phyloP scores from a whole-genome alignment of 306 rosid species.

The Quercus engelmannii region DNA sequence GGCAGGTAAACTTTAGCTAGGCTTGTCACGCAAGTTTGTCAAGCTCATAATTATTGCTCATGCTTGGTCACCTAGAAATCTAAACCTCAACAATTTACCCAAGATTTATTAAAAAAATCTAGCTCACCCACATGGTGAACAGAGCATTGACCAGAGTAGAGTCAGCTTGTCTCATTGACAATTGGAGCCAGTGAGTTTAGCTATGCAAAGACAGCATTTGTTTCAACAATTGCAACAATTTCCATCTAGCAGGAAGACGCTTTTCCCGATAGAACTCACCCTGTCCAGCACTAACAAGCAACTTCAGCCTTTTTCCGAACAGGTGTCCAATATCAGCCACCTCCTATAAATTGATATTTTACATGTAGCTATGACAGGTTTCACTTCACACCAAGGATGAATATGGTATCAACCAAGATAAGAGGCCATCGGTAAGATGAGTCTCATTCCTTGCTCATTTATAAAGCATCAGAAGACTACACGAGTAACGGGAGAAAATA shows the following conservation, averaged over 20 bases:
- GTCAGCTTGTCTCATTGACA: neutral
- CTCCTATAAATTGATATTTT: neutral
- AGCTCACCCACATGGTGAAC: neutral
- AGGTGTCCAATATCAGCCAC: neutral
- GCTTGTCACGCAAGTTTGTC: neutral
- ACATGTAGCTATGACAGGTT: neutral
- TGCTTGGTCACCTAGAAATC: neutral
- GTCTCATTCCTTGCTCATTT: neutral
- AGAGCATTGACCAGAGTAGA: neutral
- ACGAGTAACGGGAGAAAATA: neutral
- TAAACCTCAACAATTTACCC: neutral
- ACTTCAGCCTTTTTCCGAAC: neutral
- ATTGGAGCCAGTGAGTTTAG: neutral
- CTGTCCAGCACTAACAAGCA: neutral
- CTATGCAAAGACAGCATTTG: neutral
- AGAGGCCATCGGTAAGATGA: neutral
- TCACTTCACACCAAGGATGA: neutral
- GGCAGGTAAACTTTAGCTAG: neutral
- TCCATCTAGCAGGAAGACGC: neutral
- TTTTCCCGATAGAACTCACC: neutral
- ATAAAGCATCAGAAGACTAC: neutral
- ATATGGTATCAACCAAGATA: neutral
- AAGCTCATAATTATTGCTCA: neutral
- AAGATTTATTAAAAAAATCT: neutral
- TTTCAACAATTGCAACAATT: neutral